Conservation (phyloP, 495 filamentous ascomycete species). For the Penicillium malachiteum region DNA sequence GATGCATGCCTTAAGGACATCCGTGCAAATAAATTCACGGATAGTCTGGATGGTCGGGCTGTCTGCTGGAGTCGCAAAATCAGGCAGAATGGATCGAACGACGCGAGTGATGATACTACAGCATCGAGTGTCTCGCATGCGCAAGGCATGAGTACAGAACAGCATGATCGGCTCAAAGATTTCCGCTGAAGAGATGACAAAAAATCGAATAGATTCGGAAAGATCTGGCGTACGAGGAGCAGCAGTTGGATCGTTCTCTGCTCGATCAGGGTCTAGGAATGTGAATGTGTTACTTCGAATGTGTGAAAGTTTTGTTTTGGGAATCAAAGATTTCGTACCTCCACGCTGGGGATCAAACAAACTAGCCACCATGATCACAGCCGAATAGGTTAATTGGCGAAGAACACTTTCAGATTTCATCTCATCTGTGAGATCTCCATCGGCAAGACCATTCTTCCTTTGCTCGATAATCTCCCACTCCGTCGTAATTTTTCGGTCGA, state of each 20-base stretch:
- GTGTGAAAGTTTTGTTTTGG: too few species aligned
- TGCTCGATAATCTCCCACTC: conserved; percentile 76
- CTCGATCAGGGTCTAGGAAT: conserved; percentile 39
- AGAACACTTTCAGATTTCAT: conserved; percentile 98
- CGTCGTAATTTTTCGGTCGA: conserved; percentile 78
- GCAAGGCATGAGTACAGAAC: conserved; percentile 86
- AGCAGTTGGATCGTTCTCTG: conserved; percentile 42
- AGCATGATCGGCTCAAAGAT: conserved; percentile 86
- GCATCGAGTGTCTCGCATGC: conserved; percentile 87
- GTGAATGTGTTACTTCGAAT: not conserved
- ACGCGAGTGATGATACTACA: conserved; percentile 82
- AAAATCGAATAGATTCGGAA: conserved; percentile 62
- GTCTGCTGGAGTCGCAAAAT: conserved; percentile 60
- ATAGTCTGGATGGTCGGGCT: conserved; percentile 63
- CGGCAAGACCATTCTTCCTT: conserved; percentile 61
- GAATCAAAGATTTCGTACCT: conserved; percentile 26
- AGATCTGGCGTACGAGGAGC: conserved; percentile 33
- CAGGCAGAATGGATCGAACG: conserved; percentile 76
- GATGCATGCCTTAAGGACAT: conserved; percentile 79
- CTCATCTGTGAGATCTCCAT: conserved; percentile 78
- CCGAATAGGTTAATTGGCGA: conserved; percentile 87
- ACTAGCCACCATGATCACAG: conserved; percentile 84
- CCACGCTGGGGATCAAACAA: conserved; percentile 73
- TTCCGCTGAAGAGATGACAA: conserved; percentile 73
- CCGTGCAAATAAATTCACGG: conserved; percentile 84